Base-by-base conservation (phyloP, 1,284 basidiomycete genomes). In the Ceratobasidium sp. region DNA sequence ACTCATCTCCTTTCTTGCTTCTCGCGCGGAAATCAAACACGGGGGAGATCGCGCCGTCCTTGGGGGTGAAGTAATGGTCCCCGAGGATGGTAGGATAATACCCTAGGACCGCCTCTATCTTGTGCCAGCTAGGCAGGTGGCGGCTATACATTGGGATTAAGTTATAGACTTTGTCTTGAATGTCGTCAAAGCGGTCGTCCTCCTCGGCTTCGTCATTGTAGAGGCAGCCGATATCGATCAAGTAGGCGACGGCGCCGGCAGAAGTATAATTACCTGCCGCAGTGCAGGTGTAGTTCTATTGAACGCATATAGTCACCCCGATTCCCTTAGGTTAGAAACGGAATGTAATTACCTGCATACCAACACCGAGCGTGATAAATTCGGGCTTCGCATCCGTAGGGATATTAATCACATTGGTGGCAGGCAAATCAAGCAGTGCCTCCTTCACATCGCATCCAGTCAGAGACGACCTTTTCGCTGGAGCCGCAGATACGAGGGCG, bases 191-290 rank as follows among this genome's bases (percentile, higher is more conserved):
- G 15, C 80, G 73, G 19, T 60, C 36, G 36, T 41, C n/a, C n/a
- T n/a, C n/a, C n/a, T n/a, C n/a, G n/a, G n/a, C n/a, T n/a, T n/a
- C 24, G 45, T 62, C 45, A 9, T 81, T 81, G 76, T 83, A 83
- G 48, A 88, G 77, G 83, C 90, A 91, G 1, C 87, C 88, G 53
- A 87, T 83, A 79, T 92, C 90, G 79, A 89, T 87, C 4, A 91
- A 80, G 75, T 87, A 84, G 0, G 88, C 89, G 36, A 89, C 81
- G 22, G 89, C 89, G n/a, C 89, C 89, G 48, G 82, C 77, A 72
- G 79, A 80, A 44, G 81, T 80, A 77, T 83, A 87, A 53, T 79
- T 84, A 24, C 84, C 83, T 17, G 81, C 77, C 7, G 80, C 75
- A 2, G 80, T 73, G 66, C 86, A 88, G 29, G 84, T 87, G 76